Base-by-base conservation (phyloP, 2,329 filamentous ascomycete species). In the Botryotinia globosa region DNA sequence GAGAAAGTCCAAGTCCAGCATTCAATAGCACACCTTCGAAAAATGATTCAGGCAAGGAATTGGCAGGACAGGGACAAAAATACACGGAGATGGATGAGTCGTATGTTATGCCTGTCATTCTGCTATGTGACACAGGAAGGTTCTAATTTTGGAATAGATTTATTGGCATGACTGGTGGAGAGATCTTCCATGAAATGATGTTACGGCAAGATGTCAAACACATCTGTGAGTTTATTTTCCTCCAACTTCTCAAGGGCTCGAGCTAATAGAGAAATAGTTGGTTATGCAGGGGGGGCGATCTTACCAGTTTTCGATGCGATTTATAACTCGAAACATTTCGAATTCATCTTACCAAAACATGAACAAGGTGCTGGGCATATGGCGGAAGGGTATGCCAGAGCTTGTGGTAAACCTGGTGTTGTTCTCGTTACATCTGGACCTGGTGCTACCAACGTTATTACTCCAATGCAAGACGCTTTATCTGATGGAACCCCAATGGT, bases 111-210 rank as follows among this genome's bases (percentile, higher is more conserved):
- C 45, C 69, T 74, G 72, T 72, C 34, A 39, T 45, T 58, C 70
- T 63, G 72, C 73, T 9, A 34, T 16, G 20, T 76, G 44, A 76
- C 48, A 51, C 37, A 69, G 25, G 39, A 32, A 29, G 32, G 42
- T 67, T 18, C 70, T 72, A 67, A 72, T 67, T 42, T 2, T 59
- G 39, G 29, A 73, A 72, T 77, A 93, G 91, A 74, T 97, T 98
- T 83, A 94, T 98, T 80, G 95, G 95, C 76, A 95, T 94, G 87
- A 97, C 90, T 67, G 95, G 96, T 81, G 96, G 96, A 81, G 91
- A 98, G 83, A 98, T 98, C 79, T 97, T 98, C 84, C 94, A 98
- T 83, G 95, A 98, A 85, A 98, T 98, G 95, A 98, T 99, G 94
- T 87, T 97, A 75, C 88, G 95, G 80, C 92, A 95, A 79, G 89